A percentile compares a stretch with the other conserved stretches of the same genome.
These are phyloP conservation scores for Fusarium xyrophilum DNA, from an alignment of 2,329 filamentous ascomycete genomes.

Conservation along the genomic window DNA sequence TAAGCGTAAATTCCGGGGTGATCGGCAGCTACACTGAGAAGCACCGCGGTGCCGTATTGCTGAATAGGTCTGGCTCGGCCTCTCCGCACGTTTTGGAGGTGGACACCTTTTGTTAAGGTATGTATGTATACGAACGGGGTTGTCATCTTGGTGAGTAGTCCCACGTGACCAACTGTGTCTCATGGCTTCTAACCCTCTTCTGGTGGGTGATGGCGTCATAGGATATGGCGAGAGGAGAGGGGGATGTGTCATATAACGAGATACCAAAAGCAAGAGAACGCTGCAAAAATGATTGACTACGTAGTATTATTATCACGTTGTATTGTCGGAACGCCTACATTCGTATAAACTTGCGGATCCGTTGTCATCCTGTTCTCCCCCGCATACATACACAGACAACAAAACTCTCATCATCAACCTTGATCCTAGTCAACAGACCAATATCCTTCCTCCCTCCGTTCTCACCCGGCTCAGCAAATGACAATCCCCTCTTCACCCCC, in stretches of 20 bases:
- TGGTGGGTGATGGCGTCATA: constrained; percentile 3
- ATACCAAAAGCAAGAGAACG: neutral
- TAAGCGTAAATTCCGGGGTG: constrained; percentile 24
- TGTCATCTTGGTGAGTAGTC: neutral
- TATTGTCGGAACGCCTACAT: neutral
- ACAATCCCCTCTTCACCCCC: constrained; percentile 1
- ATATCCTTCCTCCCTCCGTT: constrained; percentile 17
- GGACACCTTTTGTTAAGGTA: neutral
- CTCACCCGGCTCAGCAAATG: constrained; percentile 10
- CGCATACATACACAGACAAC: constrained; percentile 2
- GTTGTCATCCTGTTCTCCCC: neutral
- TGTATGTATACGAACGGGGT: neutral
- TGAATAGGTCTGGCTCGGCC: constrained; percentile 21
- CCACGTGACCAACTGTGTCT: constrained; percentile 13
- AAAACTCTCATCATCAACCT: neutral
- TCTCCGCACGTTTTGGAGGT: constrained; percentile 28
- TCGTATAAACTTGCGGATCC: constrained; percentile 4
- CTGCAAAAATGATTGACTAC: neutral
- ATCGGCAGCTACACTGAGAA: constrained; percentile 20
- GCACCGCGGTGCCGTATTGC: constrained; percentile 30
- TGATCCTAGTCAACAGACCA: neutral
- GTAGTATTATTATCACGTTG: neutral
- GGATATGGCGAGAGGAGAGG: neutral
- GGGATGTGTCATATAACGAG: neutral
- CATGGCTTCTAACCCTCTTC: neutral